Conservation (phyloP, 2,329 filamentous ascomycete genomes). For the Fusarium udum region DNA sequence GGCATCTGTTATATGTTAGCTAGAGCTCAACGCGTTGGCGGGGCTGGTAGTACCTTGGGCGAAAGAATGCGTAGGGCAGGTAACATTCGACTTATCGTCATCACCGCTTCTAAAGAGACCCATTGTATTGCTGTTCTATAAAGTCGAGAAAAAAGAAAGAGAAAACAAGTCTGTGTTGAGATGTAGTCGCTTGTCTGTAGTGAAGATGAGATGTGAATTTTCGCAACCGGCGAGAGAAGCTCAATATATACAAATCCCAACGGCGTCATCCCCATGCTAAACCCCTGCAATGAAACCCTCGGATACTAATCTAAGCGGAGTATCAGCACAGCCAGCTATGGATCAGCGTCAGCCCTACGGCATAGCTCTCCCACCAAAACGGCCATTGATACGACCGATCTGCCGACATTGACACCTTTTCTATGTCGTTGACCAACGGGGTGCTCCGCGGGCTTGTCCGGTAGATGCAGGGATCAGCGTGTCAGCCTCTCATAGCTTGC, state of each 20-base stretch:
- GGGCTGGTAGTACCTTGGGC: constrained; percentile 1
- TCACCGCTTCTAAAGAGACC: neutral
- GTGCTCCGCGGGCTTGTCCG: neutral
- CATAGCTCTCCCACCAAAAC: neutral
- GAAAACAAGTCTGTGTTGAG: neutral
- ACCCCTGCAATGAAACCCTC: neutral
- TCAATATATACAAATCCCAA: neutral
- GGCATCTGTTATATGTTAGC: constrained; percentile 13
- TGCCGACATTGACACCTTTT: neutral
- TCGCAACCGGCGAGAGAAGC: neutral
- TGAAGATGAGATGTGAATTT: neutral
- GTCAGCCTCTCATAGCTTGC: neutral
- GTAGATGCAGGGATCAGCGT: neutral
- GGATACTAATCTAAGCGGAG: neutral
- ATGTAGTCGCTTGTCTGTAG: neutral
- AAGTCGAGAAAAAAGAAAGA: rapidly evolving
- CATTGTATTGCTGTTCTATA: neutral
- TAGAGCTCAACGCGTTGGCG: neutral
- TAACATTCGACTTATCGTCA: neutral
- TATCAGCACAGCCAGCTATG: neutral
- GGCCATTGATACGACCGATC: neutral
- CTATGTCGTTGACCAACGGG: neutral
- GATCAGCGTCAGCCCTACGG: neutral
- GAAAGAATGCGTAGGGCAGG: constrained; percentile 13
- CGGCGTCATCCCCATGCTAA: neutral